Percentiles rank a stretch among this genome's conserved stretches.
Conservation (phyloP, 805 yeast genomes). For the Myxozyma udenii region DNA sequence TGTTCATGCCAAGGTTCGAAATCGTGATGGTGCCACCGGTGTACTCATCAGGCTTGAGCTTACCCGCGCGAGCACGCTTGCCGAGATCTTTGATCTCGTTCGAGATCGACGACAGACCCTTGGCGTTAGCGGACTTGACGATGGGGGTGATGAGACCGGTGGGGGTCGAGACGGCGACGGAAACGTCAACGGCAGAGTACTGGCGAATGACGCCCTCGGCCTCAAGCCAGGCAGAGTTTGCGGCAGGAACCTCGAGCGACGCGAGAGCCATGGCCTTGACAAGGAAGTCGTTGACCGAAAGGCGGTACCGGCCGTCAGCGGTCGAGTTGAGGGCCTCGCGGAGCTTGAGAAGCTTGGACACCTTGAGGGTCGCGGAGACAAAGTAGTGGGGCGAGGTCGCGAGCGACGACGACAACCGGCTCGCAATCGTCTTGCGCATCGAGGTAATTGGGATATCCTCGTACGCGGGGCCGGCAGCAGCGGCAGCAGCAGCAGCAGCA, state of each 20-base stretch:
- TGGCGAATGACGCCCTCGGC: constrained; percentile 87
- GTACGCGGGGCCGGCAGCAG: constrained; percentile 53
- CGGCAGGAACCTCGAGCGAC: constrained; percentile 84
- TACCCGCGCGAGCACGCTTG: constrained; percentile 91
- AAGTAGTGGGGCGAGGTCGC: constrained; percentile 87
- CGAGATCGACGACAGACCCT: constrained; percentile 83
- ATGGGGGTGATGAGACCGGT: constrained; percentile 96
- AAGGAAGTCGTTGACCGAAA: constrained; percentile 90
- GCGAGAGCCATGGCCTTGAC: constrained; percentile 94
- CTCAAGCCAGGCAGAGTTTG: constrained; percentile 90
- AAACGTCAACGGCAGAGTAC: constrained; percentile 87
- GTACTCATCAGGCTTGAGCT: constrained; percentile 92
- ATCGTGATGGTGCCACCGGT: constrained; percentile 99
- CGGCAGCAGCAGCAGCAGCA: constrained; percentile 41
- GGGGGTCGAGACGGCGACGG: constrained; percentile 98
- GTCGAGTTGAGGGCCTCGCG: constrained; percentile 84
- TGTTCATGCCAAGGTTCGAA: constrained; percentile 98
- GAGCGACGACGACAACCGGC: constrained; percentile 82
- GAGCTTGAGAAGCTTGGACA: constrained; percentile 83
- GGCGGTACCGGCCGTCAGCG: constrained; percentile 80
- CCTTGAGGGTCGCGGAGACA: constrained; percentile 82
- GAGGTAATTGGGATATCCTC: constrained; percentile 81
- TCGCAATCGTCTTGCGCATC: constrained; percentile 93
- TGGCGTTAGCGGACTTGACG: constrained; percentile 78
- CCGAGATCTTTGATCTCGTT: constrained; percentile 85